phyloP scores from a whole-genome alignment of 2,329 filamentous ascomycete genomes.

The Sclerotinia glacialis region DNA sequence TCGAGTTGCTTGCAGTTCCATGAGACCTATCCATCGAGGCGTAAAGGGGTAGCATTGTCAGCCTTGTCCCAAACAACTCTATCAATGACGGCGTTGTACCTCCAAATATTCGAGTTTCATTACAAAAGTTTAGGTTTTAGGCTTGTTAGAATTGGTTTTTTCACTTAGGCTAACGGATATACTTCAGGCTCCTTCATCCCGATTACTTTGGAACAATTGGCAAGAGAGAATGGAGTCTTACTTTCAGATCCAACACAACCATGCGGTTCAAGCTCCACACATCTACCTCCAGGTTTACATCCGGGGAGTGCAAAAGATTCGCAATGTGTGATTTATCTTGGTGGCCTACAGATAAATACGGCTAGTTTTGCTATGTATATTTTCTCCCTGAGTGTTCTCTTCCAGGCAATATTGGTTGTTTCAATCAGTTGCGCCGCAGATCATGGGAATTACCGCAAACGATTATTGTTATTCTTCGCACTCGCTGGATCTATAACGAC shows the following conservation, averaged over 20 bases:
- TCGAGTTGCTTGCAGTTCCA: slow-evolving; percentile 6
- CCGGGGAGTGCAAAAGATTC: slow-evolving; percentile 42
- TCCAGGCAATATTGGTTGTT: slow-evolving; percentile 88
- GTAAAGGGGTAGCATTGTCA: not conserved
- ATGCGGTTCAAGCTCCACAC: slow-evolving; percentile 52
- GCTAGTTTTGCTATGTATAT: slow-evolving; percentile 98
- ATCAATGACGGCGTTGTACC: slow-evolving; percentile 20
- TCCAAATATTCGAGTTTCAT: slow-evolving; percentile 12
- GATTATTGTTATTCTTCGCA: slow-evolving; percentile 79
- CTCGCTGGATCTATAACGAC: slow-evolving; percentile 76
- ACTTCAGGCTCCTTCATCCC: slow-evolving; percentile 83
- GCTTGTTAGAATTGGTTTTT: not conserved
- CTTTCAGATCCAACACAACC: slow-evolving; percentile 72
- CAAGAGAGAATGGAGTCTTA: slow-evolving; percentile 86
- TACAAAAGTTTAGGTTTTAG: slow-evolving; percentile 16
- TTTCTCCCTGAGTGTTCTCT: slow-evolving; percentile 84
- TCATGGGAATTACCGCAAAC: slow-evolving; percentile 89
- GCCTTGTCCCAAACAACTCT: not conserved
- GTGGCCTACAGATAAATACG: slow-evolving; percentile 87
- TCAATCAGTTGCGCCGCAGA: slow-evolving; percentile 96
- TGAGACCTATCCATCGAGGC: not conserved
- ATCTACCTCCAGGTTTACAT: slow-evolving; percentile 25
- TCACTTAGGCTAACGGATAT: slow-evolving; percentile 25
- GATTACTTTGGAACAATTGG: slow-evolving; percentile 89
- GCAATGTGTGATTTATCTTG: slow-evolving; percentile 79